Evolutionary conservation across 257 asterid species (phyloP), one percentile per base, ranked within the genome.

Genomic region (Solanum clarkiae): DNA sequence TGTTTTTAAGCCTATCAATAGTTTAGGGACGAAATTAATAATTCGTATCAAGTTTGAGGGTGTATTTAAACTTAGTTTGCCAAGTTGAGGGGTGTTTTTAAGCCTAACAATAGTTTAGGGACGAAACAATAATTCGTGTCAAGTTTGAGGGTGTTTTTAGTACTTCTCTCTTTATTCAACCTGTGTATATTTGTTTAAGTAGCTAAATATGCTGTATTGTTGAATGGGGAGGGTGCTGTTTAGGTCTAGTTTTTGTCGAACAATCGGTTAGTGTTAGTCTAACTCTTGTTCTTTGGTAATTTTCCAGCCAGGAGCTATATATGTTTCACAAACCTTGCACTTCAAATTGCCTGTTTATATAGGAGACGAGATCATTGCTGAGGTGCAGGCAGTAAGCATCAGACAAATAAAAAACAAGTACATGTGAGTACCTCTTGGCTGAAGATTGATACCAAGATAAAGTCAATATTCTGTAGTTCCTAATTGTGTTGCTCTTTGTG

Each of bases 231-330:
- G 65, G 53, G 57, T 36, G 10, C 42, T 62, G 44, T 59, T 29
- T 26, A 26, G 71, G 2, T 44, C 24, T 82, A 18, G 29, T 57
- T 82, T 82, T 7, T 14, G 15, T 24, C 15, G 60, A 26, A 22
- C 12, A 47, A 75, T 75, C 13, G 8, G 7, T 75, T 8, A 47
- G 2, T 32, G 74, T 10, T 14, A 68, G 13, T 22, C 45, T 45
- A 16, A 60, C 59, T 56, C 0, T n/a, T 65, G 55, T 53, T 8
- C 15, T 60, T 54, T 51, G 45, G 9, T 44, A 16, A 47, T 45
- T 65, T 74, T 84, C 81, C 82, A 95, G 98, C 98, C 97, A 26
- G 98, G 99, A 44, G 96, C 98, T 51, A 89, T 96, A 18, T 95
- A 96, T 80, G 94, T 89, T 89, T 92, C 96, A 84, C 98, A 95